Base-by-base conservation (phyloP, 2,329 filamentous ascomycete genomes). In the Fusarium sterilihyphosum region DNA sequence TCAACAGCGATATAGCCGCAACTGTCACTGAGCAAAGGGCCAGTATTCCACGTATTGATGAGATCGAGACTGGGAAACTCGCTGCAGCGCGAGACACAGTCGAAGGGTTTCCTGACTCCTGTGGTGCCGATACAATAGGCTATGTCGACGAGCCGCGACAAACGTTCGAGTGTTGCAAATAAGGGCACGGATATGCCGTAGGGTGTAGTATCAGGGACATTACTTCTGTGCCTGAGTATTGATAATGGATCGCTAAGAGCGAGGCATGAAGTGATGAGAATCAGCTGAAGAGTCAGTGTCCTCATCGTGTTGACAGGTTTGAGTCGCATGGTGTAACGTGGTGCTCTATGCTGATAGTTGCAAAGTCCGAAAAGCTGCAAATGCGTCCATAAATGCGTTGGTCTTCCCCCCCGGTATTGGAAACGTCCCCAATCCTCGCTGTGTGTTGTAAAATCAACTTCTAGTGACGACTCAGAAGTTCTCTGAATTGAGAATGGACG, bases 1-100 rank as follows among this genome's bases (percentile, higher is more conserved):
- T 96, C 95, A n/a, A 98, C 85, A 1, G 94, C 95, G 65, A 98
- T 91, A 83, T 97, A 99, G 70, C 96, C 96, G 82, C 95, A 98
- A 76, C 94, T 97, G 82, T 98, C 96, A 70, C 92, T 93, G 78
- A 98, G 87, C 37, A 98, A 86, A 17, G 92, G 88, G 1, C 96
- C 96, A 1, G 96, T 98, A 80, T 97, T 95, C 93, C 95, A 99
- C 17, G 95, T 94, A 82, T 88, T 91, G 67, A 96, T 86, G 38
- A 99, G 88, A 71, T 94, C 92, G 75, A 98, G 91, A 7, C 88
- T 86, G 3, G 93, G 90, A 73, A 98, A 98, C 65, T 98, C 94
- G 43, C 86, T 86, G 84, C 96, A 99, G 74, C 94, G 93, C 67
- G 93, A 96, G 20, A 92, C 89, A 83, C 96, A 99, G 38, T 88